A percentile compares a stretch with the other conserved stretches of the same genome.
phyloP scores from a whole-genome alignment of 257 asterid genomes.

The Solanum sitiens region DNA sequence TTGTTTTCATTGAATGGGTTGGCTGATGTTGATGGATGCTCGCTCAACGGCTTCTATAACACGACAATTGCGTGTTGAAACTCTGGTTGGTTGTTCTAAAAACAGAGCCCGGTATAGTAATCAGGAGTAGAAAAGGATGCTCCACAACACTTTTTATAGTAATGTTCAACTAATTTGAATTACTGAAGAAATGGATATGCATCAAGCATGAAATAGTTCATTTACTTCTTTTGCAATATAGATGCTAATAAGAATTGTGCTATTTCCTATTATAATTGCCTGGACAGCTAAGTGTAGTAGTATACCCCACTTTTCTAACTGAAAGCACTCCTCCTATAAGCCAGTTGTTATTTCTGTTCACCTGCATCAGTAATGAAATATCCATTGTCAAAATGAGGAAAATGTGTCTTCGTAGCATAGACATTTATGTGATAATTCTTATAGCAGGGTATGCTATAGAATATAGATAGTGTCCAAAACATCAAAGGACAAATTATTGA shows the following conservation, averaged over 20 bases:
- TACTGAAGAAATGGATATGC: not conserved
- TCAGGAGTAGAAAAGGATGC: not conserved
- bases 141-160: not conserved
- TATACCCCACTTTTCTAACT: not conserved
- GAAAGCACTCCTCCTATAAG: not conserved
- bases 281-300: not conserved
- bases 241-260: not conserved
- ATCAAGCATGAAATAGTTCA: not conserved
- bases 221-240: not conserved
- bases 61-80: not conserved
- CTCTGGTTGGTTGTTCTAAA: not conserved
- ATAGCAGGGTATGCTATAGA: not conserved
- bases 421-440: not conserved
- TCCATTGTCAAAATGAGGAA: not conserved
- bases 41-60: not conserved
- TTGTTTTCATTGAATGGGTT: not conserved
- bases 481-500: not conserved
- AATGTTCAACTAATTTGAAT: not conserved
- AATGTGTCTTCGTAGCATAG: not conserved
- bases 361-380: not conserved
- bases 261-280: not conserved
- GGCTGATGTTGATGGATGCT: not conserved
- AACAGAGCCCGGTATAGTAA: not conserved
- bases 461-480: not conserved
- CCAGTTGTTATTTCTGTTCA: not conserved